Percentiles rank a stretch among this genome's conserved stretches.
Conservation (phyloP, 2,329 filamentous ascomycete species). For the Grosmannia serpens region DNA sequence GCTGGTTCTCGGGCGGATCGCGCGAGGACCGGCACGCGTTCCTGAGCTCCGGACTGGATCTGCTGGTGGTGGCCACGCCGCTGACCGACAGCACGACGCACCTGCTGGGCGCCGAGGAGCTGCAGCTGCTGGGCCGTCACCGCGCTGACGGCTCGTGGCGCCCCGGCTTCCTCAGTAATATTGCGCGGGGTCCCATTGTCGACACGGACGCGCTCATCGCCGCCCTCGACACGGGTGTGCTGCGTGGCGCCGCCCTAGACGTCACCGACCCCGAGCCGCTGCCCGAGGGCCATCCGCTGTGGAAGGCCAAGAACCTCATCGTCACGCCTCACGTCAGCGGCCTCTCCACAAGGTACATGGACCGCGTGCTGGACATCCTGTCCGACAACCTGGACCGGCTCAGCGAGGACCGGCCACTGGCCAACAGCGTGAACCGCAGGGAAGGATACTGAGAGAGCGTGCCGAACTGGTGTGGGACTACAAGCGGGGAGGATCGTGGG, state of each 20-base stretch:
- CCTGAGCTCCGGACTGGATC: slow-evolving; percentile 36
- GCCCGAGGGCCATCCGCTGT: slow-evolving; percentile 55
- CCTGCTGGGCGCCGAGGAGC: slow-evolving; percentile 40
- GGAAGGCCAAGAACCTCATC: slow-evolving; percentile 56
- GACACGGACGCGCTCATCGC: slow-evolving; percentile 45
- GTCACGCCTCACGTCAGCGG: slow-evolving; percentile 44
- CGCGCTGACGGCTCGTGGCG: slow-evolving; percentile 16
- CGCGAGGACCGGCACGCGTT: slow-evolving; percentile 36
- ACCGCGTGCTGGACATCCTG: slow-evolving; percentile 30
- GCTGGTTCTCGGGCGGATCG: slow-evolving; percentile 37
- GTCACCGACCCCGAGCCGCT: slow-evolving; percentile 73
- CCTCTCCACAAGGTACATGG: slow-evolving; percentile 26
- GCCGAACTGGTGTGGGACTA: background rate
- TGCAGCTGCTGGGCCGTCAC: slow-evolving; percentile 27
- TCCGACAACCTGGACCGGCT: slow-evolving; percentile 25
- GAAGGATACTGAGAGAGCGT: slow-evolving; percentile 13
- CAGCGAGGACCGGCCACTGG: slow-evolving; percentile 9
- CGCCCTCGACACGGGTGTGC: slow-evolving; percentile 37
- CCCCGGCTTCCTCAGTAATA: slow-evolving; percentile 56
- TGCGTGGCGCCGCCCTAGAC: slow-evolving; percentile 59
- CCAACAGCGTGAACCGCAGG: slow-evolving; percentile 12
- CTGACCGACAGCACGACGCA: slow-evolving; percentile 35
- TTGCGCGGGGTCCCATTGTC: slow-evolving; percentile 48
- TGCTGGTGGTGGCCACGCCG: slow-evolving; percentile 40
- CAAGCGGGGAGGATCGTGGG: background rate